Conservation (phyloP, 2,329 filamentous ascomycete genomes). For the Sporothrix pallida region DNA sequence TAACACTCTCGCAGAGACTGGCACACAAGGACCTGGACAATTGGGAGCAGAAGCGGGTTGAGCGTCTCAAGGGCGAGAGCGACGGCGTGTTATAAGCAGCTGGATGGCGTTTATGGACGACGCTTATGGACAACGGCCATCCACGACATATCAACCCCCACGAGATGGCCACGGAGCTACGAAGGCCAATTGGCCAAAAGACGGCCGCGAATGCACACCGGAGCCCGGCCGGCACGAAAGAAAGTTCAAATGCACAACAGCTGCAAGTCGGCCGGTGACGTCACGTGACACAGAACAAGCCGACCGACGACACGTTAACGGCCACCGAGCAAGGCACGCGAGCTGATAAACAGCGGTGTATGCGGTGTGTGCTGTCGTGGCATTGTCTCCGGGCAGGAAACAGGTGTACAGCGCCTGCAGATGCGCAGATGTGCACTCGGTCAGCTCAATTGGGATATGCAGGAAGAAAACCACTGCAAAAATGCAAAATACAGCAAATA, state of each 20-base stretch:
- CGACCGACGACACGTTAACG: constrained; percentile 29
- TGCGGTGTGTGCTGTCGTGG: background rate
- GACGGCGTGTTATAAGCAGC: constrained; percentile 72
- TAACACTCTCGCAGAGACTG: constrained; percentile 63
- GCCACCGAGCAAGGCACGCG: background rate
- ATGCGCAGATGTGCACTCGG: constrained; percentile 19
- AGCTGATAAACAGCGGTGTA: background rate
- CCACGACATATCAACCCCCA: no score
- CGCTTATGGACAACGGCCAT: background rate
- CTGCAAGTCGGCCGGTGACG: background rate
- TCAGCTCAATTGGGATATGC: constrained; percentile 24
- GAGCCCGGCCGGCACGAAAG: background rate
- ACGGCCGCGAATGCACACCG: background rate
- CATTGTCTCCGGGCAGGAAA: background rate
- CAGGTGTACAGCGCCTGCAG: constrained; percentile 18
- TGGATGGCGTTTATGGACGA: background rate
- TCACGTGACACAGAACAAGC: background rate
- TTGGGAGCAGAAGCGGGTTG: constrained; percentile 96
- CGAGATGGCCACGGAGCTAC: background rate
- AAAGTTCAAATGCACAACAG: background rate
- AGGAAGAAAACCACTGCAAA: background rate
- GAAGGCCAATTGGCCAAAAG: background rate
- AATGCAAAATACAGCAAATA: background rate
- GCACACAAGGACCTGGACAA: constrained; percentile 90
- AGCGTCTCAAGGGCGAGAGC: constrained; percentile 85